Conservation (phyloP, 202 grass and related monocot species). For the Carex arenaria region DNA sequence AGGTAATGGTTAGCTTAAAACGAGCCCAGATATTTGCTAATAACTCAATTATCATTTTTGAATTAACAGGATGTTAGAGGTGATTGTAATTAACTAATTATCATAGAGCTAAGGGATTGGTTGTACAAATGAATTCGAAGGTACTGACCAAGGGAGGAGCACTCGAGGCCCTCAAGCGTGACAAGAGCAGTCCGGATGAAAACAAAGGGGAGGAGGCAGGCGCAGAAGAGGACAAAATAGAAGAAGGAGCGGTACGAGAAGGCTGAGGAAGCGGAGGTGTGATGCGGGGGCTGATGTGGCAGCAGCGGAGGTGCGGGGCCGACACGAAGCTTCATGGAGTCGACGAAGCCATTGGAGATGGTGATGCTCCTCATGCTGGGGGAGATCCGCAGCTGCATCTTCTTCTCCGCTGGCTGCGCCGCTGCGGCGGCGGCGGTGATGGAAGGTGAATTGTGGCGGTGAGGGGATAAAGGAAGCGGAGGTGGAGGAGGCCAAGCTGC, state of each 20-base stretch:
- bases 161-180: constrained; percentile 86
- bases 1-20: background rate
- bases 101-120: background rate
- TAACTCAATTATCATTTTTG: background rate
- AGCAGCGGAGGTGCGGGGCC: constrained; percentile 58
- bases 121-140: background rate
- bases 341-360: constrained; percentile 91
- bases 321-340: constrained; percentile 95
- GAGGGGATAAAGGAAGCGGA: background rate
- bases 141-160: constrained; percentile 82
- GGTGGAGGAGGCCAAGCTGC: background rate
- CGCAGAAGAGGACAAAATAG: constrained; percentile 54
- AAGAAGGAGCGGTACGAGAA: constrained; percentile 30
- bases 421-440: constrained; percentile 34
- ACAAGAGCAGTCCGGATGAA: constrained; percentile 89
- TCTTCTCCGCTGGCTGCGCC: constrained; percentile 44
- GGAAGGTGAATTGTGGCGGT: constrained; percentile 4
- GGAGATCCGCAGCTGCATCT: constrained; percentile 99
- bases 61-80: background rate
- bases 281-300: constrained; percentile 36
- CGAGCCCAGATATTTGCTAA: background rate
- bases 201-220: constrained; percentile 84
- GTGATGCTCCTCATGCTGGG: constrained; percentile 99
- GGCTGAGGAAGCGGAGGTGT: background rate
- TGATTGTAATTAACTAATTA: background rate